These are phyloP conservation scores for Arthrinium phaeospermum DNA, from an alignment of 2,329 filamentous ascomycete genomes.

Conservation along the genomic window DNA sequence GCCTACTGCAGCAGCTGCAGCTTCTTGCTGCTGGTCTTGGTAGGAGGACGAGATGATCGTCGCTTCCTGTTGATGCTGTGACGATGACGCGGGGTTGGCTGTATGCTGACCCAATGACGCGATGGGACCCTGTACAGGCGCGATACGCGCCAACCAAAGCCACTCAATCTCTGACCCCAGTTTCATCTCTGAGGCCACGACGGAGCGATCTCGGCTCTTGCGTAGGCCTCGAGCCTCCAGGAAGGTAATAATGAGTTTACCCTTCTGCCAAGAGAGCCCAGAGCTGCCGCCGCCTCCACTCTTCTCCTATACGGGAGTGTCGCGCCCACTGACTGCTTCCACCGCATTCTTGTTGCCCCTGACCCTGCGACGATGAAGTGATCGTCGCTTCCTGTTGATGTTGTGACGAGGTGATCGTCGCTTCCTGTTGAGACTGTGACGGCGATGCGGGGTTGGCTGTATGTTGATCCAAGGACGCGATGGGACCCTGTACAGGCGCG, in stretches of 20 bases:
- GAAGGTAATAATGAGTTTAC: conserved; percentile 71
- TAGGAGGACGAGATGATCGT: not conserved
- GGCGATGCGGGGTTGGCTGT: no score
- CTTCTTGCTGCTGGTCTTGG: not conserved
- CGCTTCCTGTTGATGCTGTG: not conserved
- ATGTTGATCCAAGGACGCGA: no score
- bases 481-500: no score
- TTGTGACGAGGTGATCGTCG: no score
- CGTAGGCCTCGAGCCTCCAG: conserved; percentile 38
- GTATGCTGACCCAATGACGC: no score
- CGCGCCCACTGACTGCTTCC: conserved; percentile 54
- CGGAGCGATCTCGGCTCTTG: conserved; percentile 82
- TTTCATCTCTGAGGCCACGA: conserved; percentile 65
- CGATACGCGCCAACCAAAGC: no score
- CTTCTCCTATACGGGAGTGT: conserved; percentile 54
- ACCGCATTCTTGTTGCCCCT: conserved; percentile 43
- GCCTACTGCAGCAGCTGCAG: not conserved
- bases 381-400: no score
- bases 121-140: no score
- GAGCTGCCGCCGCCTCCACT: conserved; percentile 61
- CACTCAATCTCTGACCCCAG: no score
- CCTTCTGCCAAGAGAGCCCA: conserved; percentile 68
- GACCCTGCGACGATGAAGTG: no score
- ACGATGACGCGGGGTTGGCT: no score
- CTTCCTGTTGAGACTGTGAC: not conserved